These are phyloP conservation scores for Dictyostelium firmibasis DNA, from an alignment of 78 protist genomes.

Conservation along the genomic window DNA sequence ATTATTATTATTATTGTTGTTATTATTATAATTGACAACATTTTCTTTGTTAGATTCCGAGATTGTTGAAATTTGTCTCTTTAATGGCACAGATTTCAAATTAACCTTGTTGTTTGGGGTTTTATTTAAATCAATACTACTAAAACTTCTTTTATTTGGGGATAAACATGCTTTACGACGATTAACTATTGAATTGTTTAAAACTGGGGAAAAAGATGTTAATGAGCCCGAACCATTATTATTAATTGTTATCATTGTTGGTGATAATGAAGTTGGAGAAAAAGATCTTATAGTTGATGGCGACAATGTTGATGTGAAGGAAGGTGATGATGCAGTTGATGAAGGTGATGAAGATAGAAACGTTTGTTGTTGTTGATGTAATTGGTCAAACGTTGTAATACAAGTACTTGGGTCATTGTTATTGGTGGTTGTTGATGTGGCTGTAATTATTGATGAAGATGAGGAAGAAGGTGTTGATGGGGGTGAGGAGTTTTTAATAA, in stretches of 20 bases:
- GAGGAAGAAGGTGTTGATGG: no score
- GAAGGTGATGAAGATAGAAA: not conserved
- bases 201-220: not conserved
- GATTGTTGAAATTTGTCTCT: not conserved
- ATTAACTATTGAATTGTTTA: not conserved
- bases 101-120: not conserved
- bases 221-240: no score
- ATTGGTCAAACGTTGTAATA: not conserved
- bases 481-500: no score
- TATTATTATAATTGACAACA: not conserved
- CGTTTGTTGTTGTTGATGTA: not conserved
- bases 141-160: slow-evolving; percentile 13
- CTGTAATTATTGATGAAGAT: no score
- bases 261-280: not conserved
- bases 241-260: no score
- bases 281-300: not conserved
- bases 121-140: not conserved
- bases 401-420: no score
- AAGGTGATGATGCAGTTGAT: not conserved
- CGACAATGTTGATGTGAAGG: not conserved
- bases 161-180: not conserved
- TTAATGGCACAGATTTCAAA: not conserved
- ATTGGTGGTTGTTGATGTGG: no score
- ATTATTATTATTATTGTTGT: not conserved
- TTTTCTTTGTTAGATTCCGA: not conserved